A percentile compares a stretch with the other conserved stretches of the same genome.
Conservation (phyloP, 148 eudicot species). For the Gaultheria prostrata region DNA sequence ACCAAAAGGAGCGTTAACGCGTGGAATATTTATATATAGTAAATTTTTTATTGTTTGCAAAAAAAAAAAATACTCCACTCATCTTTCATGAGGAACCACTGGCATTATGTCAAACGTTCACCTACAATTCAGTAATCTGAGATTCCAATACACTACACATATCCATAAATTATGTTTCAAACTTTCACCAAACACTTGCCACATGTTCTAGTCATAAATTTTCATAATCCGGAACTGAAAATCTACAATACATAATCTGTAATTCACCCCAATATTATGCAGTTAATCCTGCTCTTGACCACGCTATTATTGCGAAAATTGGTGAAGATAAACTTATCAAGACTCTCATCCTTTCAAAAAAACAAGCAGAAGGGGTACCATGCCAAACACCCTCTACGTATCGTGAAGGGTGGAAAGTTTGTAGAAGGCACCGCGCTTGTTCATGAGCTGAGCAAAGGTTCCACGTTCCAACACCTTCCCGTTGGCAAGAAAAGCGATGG, state of each 20-base stretch:
- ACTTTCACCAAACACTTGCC: background rate
- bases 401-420: constrained; percentile 66
- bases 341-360: too few species aligned
- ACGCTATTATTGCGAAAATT: background rate
- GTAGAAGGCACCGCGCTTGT: constrained; percentile 76
- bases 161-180: background rate
- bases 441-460: constrained; percentile 53
- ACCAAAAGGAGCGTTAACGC: too few species aligned
- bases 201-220: background rate
- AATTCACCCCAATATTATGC: background rate
- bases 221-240: background rate
- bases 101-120: too few species aligned
- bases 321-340: too few species aligned
- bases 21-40: too few species aligned
- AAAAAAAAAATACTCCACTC: too few species aligned
- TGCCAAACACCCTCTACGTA: constrained; percentile 14
- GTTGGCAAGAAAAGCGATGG: constrained; percentile 60
- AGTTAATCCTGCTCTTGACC: background rate
- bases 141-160: background rate
- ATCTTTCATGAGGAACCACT: too few species aligned
- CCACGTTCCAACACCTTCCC: constrained; percentile 79
- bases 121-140: background rate
- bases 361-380: background rate
- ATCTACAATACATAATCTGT: too few species aligned
- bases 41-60: too few species aligned